These are phyloP conservation scores for Botrytis fragariae DNA, from an alignment of 2,329 filamentous ascomycete species.

Conservation along the genomic window DNA sequence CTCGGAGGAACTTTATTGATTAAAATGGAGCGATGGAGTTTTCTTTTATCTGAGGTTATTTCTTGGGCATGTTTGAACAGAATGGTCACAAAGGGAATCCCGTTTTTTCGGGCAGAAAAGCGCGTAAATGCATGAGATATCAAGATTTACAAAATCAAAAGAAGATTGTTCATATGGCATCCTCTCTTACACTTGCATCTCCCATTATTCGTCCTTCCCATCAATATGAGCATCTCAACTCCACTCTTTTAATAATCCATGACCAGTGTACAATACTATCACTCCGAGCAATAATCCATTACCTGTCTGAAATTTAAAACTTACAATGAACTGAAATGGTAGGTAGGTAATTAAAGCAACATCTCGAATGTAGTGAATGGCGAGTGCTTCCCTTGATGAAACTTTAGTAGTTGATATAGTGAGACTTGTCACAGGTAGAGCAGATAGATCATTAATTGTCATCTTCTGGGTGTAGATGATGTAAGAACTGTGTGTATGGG, in stretches of 20 bases:
- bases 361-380: slow-evolving; percentile 45
- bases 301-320: slow-evolving; percentile 58
- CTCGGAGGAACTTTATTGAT: background rate
- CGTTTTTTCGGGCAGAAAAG: background rate
- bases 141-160: background rate
- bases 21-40: slow-evolving; percentile 10
- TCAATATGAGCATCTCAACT: background rate
- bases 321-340: slow-evolving; percentile 59
- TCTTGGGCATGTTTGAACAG: background rate
- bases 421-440: background rate
- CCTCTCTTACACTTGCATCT: no score
- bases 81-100: background rate
- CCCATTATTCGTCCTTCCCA: background rate
- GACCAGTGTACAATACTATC: slow-evolving; percentile 53
- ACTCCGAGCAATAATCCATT: slow-evolving; percentile 66
- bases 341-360: slow-evolving; percentile 59
- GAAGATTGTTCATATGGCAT: background rate
- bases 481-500: background rate
- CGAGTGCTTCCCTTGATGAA: background rate
- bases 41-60: background rate
- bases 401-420: background rate
- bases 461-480: background rate
- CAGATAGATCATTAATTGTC: background rate
- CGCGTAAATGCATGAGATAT: background rate
- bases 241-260: slow-evolving; percentile 65